Evolutionary conservation across 2,329 filamentous ascomycete genomes (phyloP).

Genomic region (Neobulgaria alba): DNA sequence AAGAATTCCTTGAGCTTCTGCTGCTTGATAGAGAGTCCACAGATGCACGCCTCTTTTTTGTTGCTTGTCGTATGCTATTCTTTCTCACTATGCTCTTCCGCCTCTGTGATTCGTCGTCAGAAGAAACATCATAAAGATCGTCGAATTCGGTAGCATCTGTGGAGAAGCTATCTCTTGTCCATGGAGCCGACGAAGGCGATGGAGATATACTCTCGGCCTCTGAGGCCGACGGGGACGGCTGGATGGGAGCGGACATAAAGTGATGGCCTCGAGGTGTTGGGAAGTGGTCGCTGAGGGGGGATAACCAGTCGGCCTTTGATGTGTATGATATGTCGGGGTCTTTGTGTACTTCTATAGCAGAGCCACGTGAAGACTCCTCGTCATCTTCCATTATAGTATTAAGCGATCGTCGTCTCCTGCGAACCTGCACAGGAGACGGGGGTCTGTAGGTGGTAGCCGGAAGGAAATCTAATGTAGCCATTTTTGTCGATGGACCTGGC

Average conservation of each 20-base stretch:
- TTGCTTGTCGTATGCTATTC: slow-evolving; percentile 25
- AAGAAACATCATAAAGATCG: slow-evolving; percentile 72
- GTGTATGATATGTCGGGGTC: slow-evolving; percentile 32
- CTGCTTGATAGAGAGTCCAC: slow-evolving; percentile 14
- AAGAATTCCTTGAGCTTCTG: slow-evolving; percentile 25
- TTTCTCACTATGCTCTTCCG: slow-evolving; percentile 31
- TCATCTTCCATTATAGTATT: slow-evolving; percentile 58
- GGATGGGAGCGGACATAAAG: slow-evolving; percentile 53
- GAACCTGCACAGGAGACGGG: slow-evolving; percentile 43
- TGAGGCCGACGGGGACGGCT: slow-evolving; percentile 48
- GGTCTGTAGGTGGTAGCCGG: slow-evolving; percentile 42
- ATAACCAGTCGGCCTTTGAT: slow-evolving; percentile 31
- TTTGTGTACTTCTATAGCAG: slow-evolving; percentile 23
- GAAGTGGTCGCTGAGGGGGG: slow-evolving; percentile 49
- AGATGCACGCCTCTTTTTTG: slow-evolving; percentile 25
- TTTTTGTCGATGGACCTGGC: slow-evolving; percentile 20
- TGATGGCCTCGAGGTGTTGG: slow-evolving; percentile 62
- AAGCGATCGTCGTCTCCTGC: slow-evolving; percentile 42
- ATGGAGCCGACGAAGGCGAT: slow-evolving; percentile 47
- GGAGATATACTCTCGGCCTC: slow-evolving; percentile 46
- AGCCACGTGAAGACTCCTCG: slow-evolving; percentile 25
- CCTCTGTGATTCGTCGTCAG: slow-evolving; percentile 60
- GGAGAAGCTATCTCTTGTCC: slow-evolving; percentile 53
- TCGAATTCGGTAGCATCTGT: slow-evolving; percentile 70
- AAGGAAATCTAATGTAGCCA: slow-evolving; percentile 33